Evolutionary conservation across 139 green algal species (phyloP), one percentile per base, ranked within the genome.

Genomic region (Penium margaritaceum): DNA sequence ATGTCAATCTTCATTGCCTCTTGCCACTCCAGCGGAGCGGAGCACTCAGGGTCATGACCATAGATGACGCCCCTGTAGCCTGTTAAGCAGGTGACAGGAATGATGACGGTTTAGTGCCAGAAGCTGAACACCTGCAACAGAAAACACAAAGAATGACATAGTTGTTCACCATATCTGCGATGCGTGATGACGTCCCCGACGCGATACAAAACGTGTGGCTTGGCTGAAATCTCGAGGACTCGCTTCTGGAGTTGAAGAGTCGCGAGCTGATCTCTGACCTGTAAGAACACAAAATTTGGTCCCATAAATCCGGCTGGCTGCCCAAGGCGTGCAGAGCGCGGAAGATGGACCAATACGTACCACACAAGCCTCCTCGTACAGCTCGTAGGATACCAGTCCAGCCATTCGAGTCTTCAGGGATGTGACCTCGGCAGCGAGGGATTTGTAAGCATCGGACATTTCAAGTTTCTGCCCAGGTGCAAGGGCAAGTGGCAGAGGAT

Each of bases 101-200:
- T 19, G 67, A 14, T 15, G 17, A 72, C 29, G 30, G n/a, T n/a
- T n/a, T n/a, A n/a, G n/a, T n/a, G n/a, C n/a, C n/a, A n/a, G n/a
- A n/a, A n/a, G n/a, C n/a, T n/a, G n/a, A n/a, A n/a, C n/a, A n/a
- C n/a, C n/a, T n/a, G n/a, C n/a, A n/a, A n/a, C n/a, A n/a, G n/a
- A n/a, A n/a, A n/a, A n/a, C 5, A 58, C 76, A 3, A 32, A 75
- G 19, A 74, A 44, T 29, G 30, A 5, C 19, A 74, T 6, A 76
- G n/a, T 19, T 19, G 29, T 58, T 71, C 38, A 79, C 72, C 72
- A 78, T 79, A 79, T 64, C 64, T 63, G 9, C 64, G 64, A 37
- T 79, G 72, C 24, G 79, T 33, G 63, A 79, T 71, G 72, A 79
- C 72, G 43, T 79, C 72, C 30, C 72, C 72, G 24, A 79, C 64